Conservation (phyloP, 331 rosid species). For the Cucumis variabilis region DNA sequence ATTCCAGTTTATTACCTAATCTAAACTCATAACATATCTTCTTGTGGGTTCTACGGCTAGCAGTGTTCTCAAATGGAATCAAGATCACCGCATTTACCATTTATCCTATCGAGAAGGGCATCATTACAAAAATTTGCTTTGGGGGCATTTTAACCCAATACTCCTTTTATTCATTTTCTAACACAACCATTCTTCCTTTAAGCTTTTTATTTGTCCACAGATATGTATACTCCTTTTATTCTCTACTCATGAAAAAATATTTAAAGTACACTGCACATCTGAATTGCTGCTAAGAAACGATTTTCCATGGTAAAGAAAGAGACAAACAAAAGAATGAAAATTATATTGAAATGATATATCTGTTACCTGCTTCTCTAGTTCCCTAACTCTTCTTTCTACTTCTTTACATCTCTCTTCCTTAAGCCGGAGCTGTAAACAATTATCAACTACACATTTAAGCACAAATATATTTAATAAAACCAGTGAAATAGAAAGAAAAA, state of each 20-base stretch:
- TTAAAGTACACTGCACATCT: not conserved
- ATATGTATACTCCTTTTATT: not conserved
- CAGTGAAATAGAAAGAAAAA: slow-evolving; percentile 3
- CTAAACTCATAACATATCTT: not conserved
- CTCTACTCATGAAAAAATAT: not conserved
- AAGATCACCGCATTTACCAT: not conserved
- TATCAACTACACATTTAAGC: slow-evolving; percentile 37
- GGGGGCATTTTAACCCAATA: not conserved
- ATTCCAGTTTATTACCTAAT: not conserved
- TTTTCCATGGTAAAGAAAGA: not conserved
- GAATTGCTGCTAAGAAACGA: not conserved
- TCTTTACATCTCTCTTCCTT: slow-evolving; percentile 89
- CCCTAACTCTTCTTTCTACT: slow-evolving; percentile 83
- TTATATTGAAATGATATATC: not conserved
- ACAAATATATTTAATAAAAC: slow-evolving; percentile 10
- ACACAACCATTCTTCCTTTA: too few relatives aligned
- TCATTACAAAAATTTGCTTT: not conserved
- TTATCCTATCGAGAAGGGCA: not conserved
- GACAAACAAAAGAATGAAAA: not conserved
- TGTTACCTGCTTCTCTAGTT: slow-evolving; percentile 93
- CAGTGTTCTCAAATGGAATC: not conserved
- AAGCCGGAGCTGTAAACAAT: slow-evolving; percentile 71
- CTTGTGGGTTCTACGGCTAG: not conserved
- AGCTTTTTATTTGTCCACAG: not conserved
- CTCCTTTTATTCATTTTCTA: too few relatives aligned